Conservation (phyloP, 495 filamentous ascomycete species). For the Hyphodiscus hymeniophilus region DNA sequence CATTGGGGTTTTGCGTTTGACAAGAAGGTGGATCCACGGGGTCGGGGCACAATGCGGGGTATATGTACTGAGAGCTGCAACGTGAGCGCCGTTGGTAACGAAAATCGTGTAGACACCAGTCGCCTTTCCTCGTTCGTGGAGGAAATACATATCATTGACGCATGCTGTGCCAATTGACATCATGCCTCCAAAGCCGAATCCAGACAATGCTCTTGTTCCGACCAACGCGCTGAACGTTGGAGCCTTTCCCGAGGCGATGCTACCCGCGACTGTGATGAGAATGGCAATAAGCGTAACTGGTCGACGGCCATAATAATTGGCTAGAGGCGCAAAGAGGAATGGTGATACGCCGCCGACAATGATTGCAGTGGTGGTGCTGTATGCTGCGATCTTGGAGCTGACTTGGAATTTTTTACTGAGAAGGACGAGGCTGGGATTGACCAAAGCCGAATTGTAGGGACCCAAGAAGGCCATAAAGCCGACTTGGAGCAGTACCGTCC, state of each 20-base stretch:
- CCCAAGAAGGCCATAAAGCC: constrained; percentile 25
- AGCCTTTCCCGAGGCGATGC: constrained; percentile 19
- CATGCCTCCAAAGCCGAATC: constrained; percentile 23
- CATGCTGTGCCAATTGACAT: constrained; percentile 24
- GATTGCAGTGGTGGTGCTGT: constrained; percentile 23
- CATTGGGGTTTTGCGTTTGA: background rate
- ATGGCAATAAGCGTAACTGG: constrained; percentile 23
- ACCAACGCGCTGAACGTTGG: constrained; percentile 16
- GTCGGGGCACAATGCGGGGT: background rate
- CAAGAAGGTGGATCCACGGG: background rate
- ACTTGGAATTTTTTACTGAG: constrained; percentile 16
- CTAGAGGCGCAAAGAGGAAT: constrained; percentile 19
- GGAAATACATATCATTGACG: constrained; percentile 25
- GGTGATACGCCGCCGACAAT: constrained; percentile 23
- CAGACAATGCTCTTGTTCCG: constrained; percentile 17
- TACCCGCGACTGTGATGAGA: constrained; percentile 19
- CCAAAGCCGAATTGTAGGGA: constrained; percentile 21
- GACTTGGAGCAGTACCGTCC: constrained; percentile 23
- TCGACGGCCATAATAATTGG: constrained; percentile 21
- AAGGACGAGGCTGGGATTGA: constrained; percentile 20
- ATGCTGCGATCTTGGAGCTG: constrained; percentile 16
- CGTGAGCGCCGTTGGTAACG: constrained; percentile 24
- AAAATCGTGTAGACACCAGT: constrained; percentile 25
- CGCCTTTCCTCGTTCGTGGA: constrained; percentile 23
- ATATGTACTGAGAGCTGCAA: constrained; percentile 16